Evolutionary conservation across 345 rosid species (phyloP).

Genomic region (Streptanthus diversifolius): DNA sequence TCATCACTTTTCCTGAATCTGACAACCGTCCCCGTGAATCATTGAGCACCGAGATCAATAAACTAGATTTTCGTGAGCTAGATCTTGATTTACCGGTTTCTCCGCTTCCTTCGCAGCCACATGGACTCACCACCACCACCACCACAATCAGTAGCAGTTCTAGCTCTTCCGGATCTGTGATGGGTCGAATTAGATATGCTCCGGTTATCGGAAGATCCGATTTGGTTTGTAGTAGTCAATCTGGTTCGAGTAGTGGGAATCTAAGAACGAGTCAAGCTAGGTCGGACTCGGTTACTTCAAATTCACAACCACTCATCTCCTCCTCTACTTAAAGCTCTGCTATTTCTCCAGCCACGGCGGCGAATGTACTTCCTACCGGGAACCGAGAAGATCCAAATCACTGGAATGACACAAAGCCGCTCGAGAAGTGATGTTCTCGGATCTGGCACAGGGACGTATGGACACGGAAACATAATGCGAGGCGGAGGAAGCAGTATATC

Average conservation of each 20-base stretch:
- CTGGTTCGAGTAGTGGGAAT: constrained; percentile 40
- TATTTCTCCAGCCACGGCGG: constrained; percentile 54
- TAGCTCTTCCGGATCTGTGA: constrained; percentile 79
- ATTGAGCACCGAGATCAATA: constrained; percentile 58
- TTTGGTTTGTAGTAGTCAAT: constrained; percentile 32
- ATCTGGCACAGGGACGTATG: constrained; percentile 81
- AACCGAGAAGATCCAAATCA: constrained; percentile 77
- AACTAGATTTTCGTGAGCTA: constrained; percentile 93
- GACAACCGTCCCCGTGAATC: constrained; percentile 57
- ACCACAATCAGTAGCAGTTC: constrained; percentile 52
- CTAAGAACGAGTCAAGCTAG: constrained; percentile 47
- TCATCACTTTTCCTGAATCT: constrained; percentile 34
- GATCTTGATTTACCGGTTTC: constrained; percentile 97
- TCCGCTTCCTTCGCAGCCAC: constrained; percentile 64
- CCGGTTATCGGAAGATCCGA: constrained; percentile 40
- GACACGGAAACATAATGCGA: constrained; percentile 94
- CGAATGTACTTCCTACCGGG: constrained; percentile 70
- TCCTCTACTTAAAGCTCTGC: too few relatives aligned
- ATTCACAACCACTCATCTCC: constrained; percentile 35
- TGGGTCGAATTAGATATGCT: constrained; percentile 47
- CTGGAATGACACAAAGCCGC: constrained; percentile 56
- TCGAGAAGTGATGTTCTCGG: constrained; percentile 76
- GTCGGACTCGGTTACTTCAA: too few relatives aligned
- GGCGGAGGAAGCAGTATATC: constrained; percentile 31
- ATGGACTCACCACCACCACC: constrained; percentile 42